Percentiles rank a stretch among this genome's conserved stretches.
Conservation (phyloP, 2,329 filamentous ascomycete genomes). For the Neofusicoccum parvum region DNA sequence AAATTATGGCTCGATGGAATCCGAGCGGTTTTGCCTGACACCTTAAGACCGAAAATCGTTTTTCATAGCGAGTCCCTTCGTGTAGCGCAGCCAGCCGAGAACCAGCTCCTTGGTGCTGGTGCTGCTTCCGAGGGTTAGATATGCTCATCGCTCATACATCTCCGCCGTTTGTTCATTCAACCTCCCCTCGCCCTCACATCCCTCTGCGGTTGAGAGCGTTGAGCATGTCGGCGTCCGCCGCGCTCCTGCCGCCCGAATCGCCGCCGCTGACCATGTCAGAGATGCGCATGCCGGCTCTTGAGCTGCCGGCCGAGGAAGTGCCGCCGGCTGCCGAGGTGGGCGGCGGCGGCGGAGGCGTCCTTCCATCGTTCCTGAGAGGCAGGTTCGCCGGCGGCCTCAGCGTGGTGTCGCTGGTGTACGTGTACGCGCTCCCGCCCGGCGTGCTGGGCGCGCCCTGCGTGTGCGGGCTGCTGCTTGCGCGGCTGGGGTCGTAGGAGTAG, state of each 20-base stretch:
- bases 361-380: conserved; percentile 41
- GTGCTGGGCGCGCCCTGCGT: conserved; percentile 40
- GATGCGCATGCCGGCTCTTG: conserved; percentile 42
- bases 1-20: conserved; percentile 12
- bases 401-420: conserved; percentile 27
- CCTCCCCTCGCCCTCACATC: conserved; percentile 21
- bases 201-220: conserved; percentile 45
- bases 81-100: conserved; percentile 16
- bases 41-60: conserved; percentile 18
- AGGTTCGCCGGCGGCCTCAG: conserved; percentile 33
- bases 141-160: conserved; percentile 17
- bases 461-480: conserved; percentile 47
- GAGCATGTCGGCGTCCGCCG: conserved; percentile 47
- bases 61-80: conserved; percentile 17
- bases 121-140: conserved; percentile 9
- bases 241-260: conserved; percentile 37
- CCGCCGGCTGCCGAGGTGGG: conserved; percentile 33
- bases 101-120: conserved; percentile 20
- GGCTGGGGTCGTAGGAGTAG: conserved; percentile 45
- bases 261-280: conserved; percentile 42
- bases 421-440: conserved; percentile 36
- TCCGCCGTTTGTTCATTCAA: conserved; percentile 18
- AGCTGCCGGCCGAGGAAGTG: conserved; percentile 27
- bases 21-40: conserved; percentile 19
- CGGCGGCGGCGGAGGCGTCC: conserved; percentile 33